These are phyloP conservation scores for Quercus lobata DNA, from an alignment of 331 rosid genomes.

Conservation along the genomic window DNA sequence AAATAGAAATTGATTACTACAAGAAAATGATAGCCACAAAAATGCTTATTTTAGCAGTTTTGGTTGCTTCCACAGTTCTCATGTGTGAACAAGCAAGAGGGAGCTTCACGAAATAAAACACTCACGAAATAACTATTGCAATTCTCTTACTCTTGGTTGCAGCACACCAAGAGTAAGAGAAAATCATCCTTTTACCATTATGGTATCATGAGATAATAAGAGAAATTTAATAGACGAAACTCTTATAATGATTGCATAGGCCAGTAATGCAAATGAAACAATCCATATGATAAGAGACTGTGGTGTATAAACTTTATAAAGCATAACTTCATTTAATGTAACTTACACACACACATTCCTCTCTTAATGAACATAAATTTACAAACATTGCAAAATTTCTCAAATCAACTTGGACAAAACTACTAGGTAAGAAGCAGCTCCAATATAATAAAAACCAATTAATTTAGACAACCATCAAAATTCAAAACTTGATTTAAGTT, in stretches of 20 bases:
- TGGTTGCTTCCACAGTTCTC: neutral
- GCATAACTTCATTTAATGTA: neutral
- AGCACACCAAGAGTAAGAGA: neutral
- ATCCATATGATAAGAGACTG: neutral
- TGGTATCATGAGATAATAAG: neutral
- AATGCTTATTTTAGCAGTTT: neutral
- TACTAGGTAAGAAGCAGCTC: neutral
- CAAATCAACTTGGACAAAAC: neutral
- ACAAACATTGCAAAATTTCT: neutral
- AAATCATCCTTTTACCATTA: neutral
- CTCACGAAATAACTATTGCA: neutral
- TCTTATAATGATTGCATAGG: neutral
- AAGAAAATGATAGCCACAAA: neutral
- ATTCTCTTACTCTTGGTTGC: neutral
- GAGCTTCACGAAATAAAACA: neutral
- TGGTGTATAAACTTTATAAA: neutral
- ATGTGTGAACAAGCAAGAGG: neutral
- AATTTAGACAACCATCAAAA: neutral
- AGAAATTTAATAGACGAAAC: neutral
- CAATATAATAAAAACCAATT: neutral
- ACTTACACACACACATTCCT: neutral
- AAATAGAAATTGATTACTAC: neutral
- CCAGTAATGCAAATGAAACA: neutral
- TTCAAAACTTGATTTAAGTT: neutral
- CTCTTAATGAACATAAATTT: neutral